Conservation (phyloP, 2,329 filamentous ascomycete genomes). For the Drechmeria coniospora region DNA sequence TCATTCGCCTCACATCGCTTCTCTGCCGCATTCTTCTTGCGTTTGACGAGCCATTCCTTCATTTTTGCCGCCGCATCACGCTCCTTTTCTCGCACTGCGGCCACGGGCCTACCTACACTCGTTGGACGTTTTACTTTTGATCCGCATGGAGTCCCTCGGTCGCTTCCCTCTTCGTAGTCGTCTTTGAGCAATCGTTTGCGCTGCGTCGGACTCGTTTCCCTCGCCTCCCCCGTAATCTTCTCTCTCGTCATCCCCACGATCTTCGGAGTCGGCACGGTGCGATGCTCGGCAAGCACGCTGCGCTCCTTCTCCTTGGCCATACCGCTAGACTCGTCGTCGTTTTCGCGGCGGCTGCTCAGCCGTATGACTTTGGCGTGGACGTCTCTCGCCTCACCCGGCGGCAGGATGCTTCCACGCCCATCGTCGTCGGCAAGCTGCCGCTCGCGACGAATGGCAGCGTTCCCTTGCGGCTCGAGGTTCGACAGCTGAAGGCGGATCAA, state of each 20-base stretch:
- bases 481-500: constrained; percentile 44
- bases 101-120: no score
- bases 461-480: constrained; percentile 47
- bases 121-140: no score
- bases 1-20: no score
- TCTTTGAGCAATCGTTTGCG: no score
- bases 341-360: constrained; percentile 7
- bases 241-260: neutral
- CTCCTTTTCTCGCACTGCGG: no score
- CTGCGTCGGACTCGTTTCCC: no score
- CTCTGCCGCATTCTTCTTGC: no score
- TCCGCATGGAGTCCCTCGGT: no score
- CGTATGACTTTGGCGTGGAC: constrained; percentile 38
- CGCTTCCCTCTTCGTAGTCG: no score
- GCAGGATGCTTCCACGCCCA: constrained; percentile 16
- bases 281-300: neutral
- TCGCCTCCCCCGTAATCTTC: no score
- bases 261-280: constrained; percentile 2
- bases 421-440: constrained; percentile 29
- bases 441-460: constrained; percentile 21
- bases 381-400: constrained; percentile 23
- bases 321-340: constrained; percentile 4
- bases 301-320: neutral
- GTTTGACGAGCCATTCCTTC: no score
- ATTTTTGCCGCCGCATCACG: no score